These are phyloP conservation scores for Bacidia gigantensis DNA, from an alignment of 495 filamentous ascomycete genomes.

Conservation along the genomic window DNA sequence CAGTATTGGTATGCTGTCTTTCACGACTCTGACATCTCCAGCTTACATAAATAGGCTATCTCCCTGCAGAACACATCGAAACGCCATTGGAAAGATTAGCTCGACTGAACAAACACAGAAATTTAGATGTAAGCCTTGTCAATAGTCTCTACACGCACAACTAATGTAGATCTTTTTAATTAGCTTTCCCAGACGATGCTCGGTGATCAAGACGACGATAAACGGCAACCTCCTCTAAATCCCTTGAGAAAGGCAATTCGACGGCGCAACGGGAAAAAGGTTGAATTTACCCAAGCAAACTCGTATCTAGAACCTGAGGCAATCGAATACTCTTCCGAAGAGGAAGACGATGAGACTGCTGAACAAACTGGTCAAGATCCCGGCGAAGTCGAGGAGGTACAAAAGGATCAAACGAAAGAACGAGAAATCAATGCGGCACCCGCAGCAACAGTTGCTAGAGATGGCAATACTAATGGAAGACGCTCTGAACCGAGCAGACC, in stretches of 20 bases:
- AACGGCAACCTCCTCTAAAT: conserved; percentile 76
- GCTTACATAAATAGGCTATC: conserved; percentile 52
- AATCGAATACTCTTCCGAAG: conserved; percentile 79
- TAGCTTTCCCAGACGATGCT: conserved; percentile 91
- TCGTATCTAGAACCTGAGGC: conserved; percentile 89
- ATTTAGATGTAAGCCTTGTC: conserved; percentile 67
- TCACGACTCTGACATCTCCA: not conserved
- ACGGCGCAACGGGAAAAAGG: conserved; percentile 74
- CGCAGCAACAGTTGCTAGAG: conserved; percentile 32
- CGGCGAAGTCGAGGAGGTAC: conserved; percentile 21
- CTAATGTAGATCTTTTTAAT: not conserved
- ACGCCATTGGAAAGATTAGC: conserved; percentile 92
- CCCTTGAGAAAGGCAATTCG: conserved; percentile 82
- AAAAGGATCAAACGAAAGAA: conserved; percentile 14
- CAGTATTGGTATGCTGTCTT: conserved; percentile 64
- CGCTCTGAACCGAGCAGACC: not conserved
- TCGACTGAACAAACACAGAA: conserved; percentile 91
- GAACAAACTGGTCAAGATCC: conserved; percentile 26
- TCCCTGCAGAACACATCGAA: conserved; percentile 97
- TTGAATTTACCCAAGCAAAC: conserved; percentile 63
- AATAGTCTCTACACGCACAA: not conserved
- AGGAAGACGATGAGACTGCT: conserved; percentile 46
- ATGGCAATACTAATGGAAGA: conserved; percentile 2
- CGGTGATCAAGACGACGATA: conserved; percentile 43
- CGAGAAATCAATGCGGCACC: conserved; percentile 32